Conservation (phyloP, 805 yeast genomes). For the Middelhovenomyces tepae region DNA sequence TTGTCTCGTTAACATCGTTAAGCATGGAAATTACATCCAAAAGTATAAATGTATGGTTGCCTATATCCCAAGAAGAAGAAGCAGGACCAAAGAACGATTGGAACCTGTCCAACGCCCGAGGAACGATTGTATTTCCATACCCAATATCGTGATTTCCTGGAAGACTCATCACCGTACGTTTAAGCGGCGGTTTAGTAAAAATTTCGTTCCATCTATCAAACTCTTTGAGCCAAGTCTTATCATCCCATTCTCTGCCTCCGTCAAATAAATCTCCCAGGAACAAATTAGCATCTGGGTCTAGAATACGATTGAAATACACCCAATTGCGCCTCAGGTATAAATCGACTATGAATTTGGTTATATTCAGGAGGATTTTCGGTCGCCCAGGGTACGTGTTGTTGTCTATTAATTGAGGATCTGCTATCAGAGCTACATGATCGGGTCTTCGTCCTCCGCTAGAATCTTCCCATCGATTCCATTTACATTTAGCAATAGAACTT, state of each 20-base stretch:
- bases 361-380: conserved; percentile 38
- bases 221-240: conserved; percentile 60
- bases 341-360: conserved; percentile 62
- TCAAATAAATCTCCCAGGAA: conserved; percentile 91
- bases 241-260: conserved; percentile 86
- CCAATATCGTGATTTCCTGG: conserved; percentile 99
- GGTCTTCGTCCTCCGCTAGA: conserved; percentile 3
- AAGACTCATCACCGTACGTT: conserved; percentile 36
- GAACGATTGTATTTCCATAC: conserved; percentile 64
- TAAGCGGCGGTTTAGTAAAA: conserved; percentile 48
- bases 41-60: conserved; percentile 66
- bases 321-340: conserved; percentile 73
- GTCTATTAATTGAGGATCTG: conserved; percentile 94
- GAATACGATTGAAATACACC: conserved; percentile 42
- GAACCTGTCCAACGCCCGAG: conserved; percentile 53
- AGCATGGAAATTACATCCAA: conserved; percentile 80
- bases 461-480: conserved; percentile 40
- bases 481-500: conserved; percentile 38
- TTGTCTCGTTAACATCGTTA: conserved; percentile 38
- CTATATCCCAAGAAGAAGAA: conserved; percentile 41
- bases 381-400: conserved; percentile 76
- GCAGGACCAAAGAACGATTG: conserved; percentile 66
- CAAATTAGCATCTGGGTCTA: conserved; percentile 68
- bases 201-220: conserved; percentile 56
- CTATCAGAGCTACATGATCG: conserved; percentile 47